A percentile compares a stretch with the other conserved stretches of the same genome.
Conservation (phyloP, 139 green algal species). For the Tetradesmus lagerheimii region DNA sequence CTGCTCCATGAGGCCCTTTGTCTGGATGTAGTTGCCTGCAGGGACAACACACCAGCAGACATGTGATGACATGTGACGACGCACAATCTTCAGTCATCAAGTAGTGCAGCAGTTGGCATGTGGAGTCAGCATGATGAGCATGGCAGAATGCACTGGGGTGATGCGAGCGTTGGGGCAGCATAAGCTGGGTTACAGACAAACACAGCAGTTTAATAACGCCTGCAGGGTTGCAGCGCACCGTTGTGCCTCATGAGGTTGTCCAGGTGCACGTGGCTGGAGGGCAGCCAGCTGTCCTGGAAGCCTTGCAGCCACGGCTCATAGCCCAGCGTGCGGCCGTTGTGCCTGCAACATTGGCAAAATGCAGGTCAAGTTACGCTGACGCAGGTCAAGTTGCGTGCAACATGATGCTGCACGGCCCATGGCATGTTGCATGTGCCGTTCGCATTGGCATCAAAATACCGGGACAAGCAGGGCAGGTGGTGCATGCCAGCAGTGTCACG, state of each 20-base stretch:
- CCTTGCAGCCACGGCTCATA: slow-evolving; percentile 38
- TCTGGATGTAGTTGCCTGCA: slow-evolving; percentile 46
- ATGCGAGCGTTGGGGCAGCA: no score
- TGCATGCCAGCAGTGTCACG: neutral
- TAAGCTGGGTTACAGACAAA: no score
- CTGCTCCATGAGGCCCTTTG: slow-evolving; percentile 44
- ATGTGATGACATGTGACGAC: no score
- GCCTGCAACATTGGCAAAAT: neutral
- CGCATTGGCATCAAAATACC: no score
- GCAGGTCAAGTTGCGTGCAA: neutral
- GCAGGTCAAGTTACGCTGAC: no score
- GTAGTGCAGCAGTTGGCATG: no score
- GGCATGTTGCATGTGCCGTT: no score
- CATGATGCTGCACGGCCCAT: neutral
- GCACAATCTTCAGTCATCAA: no score
- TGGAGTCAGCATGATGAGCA: no score
- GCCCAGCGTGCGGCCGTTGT: slow-evolving; percentile 37
- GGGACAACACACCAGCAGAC: no score
- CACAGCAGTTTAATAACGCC: no score
- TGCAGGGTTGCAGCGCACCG: neutral
- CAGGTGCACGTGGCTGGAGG: slow-evolving; percentile 40
- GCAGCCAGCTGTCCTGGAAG: slow-evolving; percentile 42
- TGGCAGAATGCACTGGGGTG: no score
- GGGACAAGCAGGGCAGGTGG: neutral
- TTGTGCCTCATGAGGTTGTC: slow-evolving; percentile 47